Evolutionary conservation across 176 grass and related monocot genomes (phyloP), one percentile per base, ranked within the genome.

Genomic region (Aegilops sharonensis): DNA sequence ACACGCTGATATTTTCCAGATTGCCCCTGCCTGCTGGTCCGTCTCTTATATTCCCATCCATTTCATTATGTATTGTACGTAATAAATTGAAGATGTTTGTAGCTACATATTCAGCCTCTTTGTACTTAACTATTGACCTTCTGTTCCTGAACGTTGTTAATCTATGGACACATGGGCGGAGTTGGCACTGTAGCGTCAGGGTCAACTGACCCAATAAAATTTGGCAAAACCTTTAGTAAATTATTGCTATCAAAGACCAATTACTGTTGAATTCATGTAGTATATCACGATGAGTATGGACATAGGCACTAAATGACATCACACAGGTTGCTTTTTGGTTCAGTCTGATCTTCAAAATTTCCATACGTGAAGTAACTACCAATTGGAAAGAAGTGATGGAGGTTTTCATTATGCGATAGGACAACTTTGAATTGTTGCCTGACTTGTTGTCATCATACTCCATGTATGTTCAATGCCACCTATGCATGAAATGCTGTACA

Each of bases 1-100:
- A 7, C 81, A 59, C 12, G 20, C 24, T 81, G 92, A 98, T 74
- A 78, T 39, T 70, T 96, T 92, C 69, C 83, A 40, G 20, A 93
- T 96, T 86, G 88, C 90, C 31, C 69, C 91, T 91, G 80, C 76
- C 77, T 76, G 68, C 84, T 98, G 94, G 97, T 93, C 52, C 2
- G 81, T 92, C 81, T 81, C 40, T 81, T 54, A 32, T 69, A 70
- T 64, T 83, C 60, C 3, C 8, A 64, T 81, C 68, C 23, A 52
- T 75, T 81, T 47, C 17, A 68, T 75, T 39, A 24, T 75, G 32
- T 85, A 25, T 3, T 75, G 24, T 82, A 25, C 1, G 5, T 7
- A 75, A 39, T 77, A 5, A 77, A 60, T 81, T 74, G n/a, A 73
- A 73, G 70, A 74, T 47, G 6, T 74, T 2, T 27, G 56, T 71